Conservation (phyloP, 768 basidiomycete species). For the Hemileccinum rubropunctum region DNA sequence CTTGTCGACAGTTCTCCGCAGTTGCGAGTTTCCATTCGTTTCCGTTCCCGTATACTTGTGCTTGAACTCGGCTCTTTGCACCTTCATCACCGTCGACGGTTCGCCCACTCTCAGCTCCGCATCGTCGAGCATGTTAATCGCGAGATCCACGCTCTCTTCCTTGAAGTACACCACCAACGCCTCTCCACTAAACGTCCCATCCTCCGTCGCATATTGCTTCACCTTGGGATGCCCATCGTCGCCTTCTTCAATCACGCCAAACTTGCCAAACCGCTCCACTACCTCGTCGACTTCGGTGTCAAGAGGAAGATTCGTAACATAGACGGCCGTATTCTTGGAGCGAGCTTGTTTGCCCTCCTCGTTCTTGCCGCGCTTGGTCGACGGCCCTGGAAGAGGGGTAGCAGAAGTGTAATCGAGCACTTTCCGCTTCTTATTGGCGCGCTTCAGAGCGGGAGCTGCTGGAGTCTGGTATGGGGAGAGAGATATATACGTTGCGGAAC, state of each 20-base stretch:
- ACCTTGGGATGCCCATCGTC: conserved; percentile 90
- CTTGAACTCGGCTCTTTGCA: conserved; percentile 72
- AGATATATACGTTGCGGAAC: conserved; percentile 25
- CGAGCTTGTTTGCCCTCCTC: conserved; percentile 49
- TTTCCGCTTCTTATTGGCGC: conserved; percentile 77
- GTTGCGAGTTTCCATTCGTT: conserved; percentile 42
- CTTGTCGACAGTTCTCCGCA: conserved; percentile 68
- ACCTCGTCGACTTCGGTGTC: conserved; percentile 76
- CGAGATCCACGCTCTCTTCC: conserved; percentile 89
- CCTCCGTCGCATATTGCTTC: conserved; percentile 90
- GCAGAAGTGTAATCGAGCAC: conserved; percentile 67
- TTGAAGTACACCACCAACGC: conserved; percentile 97
- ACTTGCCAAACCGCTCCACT: conserved; percentile 84
- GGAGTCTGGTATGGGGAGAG: conserved; percentile 56
- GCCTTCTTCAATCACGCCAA: conserved; percentile 90
- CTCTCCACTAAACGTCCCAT: conserved; percentile 89
- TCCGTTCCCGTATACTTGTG: conserved; percentile 57
- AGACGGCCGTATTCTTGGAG: conserved; percentile 93
- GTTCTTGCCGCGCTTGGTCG: conserved; percentile 68
- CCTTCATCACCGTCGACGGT: conserved; percentile 65
- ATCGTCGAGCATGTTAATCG: conserved; percentile 84
- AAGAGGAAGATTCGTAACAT: conserved; percentile 77
- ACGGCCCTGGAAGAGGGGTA: conserved; percentile 47
- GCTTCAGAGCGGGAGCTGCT: conserved; percentile 81
- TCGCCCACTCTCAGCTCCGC: conserved; percentile 87